These are phyloP conservation scores for Kodamaea kaohsiungensis DNA, from an alignment of 805 yeast species.

Conservation along the genomic window DNA sequence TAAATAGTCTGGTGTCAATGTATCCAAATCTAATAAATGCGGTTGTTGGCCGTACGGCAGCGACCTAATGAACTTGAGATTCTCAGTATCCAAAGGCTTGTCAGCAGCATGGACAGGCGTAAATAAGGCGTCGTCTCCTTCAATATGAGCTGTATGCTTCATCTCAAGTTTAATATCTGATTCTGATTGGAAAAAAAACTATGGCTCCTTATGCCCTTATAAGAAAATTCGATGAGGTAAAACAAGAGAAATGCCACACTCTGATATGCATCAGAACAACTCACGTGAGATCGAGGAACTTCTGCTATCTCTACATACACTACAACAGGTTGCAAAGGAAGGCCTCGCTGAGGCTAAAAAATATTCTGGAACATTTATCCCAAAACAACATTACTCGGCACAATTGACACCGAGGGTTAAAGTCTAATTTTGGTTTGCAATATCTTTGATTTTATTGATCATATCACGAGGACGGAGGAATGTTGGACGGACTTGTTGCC, in stretches of 20 bases:
- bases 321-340: background rate
- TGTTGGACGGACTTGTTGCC: too few relatives aligned
- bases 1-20: slow-evolving; percentile 20
- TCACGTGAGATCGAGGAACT: background rate
- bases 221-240: too few relatives aligned
- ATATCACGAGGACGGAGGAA: background rate
- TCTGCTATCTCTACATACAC: background rate
- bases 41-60: slow-evolving; percentile 31
- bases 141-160: slow-evolving; percentile 7
- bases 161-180: background rate
- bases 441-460: background rate
- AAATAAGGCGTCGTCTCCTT: slow-evolving; percentile 5
- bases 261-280: background rate
- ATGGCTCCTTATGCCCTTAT: background rate
- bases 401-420: background rate
- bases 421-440: background rate
- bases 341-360: background rate
- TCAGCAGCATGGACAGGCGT: slow-evolving; percentile 4
- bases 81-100: slow-evolving; percentile 2
- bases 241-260: too few relatives aligned
- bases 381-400: too few relatives aligned
- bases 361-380: background rate
- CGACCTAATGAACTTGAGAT: slow-evolving; percentile 19
- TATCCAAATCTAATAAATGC: slow-evolving; percentile 28
- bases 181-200: background rate